phyloP scores from a whole-genome alignment of 768 basidiomycete species.

The Tricholoma matsutake region DNA sequence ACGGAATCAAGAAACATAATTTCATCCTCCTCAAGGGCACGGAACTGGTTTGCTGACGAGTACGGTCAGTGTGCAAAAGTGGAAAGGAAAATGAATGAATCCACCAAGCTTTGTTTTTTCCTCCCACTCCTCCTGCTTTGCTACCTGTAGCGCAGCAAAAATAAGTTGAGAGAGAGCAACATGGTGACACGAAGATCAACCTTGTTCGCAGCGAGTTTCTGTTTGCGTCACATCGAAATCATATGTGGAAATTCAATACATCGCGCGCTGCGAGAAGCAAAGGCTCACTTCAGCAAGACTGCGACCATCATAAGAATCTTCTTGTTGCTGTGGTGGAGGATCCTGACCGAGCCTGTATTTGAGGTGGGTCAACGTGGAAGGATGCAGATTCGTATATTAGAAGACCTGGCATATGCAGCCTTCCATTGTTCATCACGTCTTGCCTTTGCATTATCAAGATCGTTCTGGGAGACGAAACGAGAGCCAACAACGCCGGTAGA shows the following conservation, averaged over 20 bases:
- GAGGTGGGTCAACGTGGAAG: neutral
- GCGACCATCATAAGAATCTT: slow-evolving; percentile 79
- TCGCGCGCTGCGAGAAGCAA: slow-evolving; percentile 12
- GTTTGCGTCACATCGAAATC: slow-evolving; percentile 36
- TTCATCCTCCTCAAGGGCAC: slow-evolving; percentile 87
- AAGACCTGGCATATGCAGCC: slow-evolving; percentile 80
- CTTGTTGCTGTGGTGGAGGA: slow-evolving; percentile 75
- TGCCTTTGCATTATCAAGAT: slow-evolving; percentile 69
- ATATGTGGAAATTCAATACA: slow-evolving; percentile 47
- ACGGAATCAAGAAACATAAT: slow-evolving; percentile 86
- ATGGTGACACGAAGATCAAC: slow-evolving; percentile 29
- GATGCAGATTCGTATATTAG: neutral
- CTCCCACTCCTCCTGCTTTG: slow-evolving; percentile 93
- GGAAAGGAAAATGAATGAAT: slow-evolving; percentile 11
- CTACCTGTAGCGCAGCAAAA: slow-evolving; percentile 47
- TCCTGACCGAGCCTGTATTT: slow-evolving; percentile 71
- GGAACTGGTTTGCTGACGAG: slow-evolving; percentile 76
- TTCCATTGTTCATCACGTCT: slow-evolving; percentile 85
- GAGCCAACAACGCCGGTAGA: slow-evolving; percentile 73
- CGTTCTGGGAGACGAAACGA: slow-evolving; percentile 78
- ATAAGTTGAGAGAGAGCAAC: slow-evolving; percentile 8
- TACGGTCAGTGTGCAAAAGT: slow-evolving; percentile 8
- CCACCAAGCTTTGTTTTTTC: slow-evolving; percentile 76
- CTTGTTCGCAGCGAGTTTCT: slow-evolving; percentile 91
- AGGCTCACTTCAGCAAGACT: slow-evolving; percentile 82